phyloP scores from a whole-genome alignment of 2,329 filamentous ascomycete species.

The Colletotrichum musae region DNA sequence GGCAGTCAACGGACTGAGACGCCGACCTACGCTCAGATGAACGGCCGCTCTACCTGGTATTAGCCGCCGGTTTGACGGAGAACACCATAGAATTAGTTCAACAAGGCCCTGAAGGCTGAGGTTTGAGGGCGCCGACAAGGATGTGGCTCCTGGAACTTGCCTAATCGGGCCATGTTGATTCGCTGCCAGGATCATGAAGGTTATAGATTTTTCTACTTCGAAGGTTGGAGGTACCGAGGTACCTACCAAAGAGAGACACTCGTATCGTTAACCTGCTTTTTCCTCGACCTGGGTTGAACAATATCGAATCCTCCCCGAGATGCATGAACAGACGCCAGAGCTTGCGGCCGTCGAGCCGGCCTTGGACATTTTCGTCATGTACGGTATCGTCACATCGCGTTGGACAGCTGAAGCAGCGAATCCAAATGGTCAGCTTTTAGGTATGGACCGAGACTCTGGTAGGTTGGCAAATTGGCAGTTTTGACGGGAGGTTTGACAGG shows the following conservation, averaged over 20 bases:
- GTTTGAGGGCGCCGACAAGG: conserved; percentile 1
- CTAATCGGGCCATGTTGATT: not conserved
- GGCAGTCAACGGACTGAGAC: not conserved
- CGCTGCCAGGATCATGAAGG: not conserved
- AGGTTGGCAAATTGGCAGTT: conserved; percentile 6
- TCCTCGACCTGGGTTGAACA: too few relatives aligned
- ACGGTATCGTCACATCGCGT: conserved; percentile 1
- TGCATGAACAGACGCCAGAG: not conserved
- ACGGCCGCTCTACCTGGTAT: not conserved
- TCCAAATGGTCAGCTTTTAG: conserved; percentile 14
- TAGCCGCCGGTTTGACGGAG: not conserved
- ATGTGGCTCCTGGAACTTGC: conserved; percentile 1
- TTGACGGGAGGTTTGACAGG: conserved; percentile 7
- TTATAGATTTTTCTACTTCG: too few relatives aligned
- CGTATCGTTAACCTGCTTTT: too few relatives aligned
- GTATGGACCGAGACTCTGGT: conserved; percentile 1
- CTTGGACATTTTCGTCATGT: not conserved
- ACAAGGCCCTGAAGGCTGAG: not conserved
- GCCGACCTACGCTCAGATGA: not conserved
- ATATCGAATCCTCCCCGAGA: too few relatives aligned
- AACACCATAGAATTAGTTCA: too few relatives aligned
- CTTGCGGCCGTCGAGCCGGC: not conserved
- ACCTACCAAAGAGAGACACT: too few relatives aligned
- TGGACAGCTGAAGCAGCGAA: conserved; percentile 8
- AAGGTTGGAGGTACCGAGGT: too few relatives aligned